Evolutionary conservation across 73 alveolate genomes (phyloP), one percentile per base, ranked within the genome.

Genomic region (Paramecium sonneborni): DNA sequence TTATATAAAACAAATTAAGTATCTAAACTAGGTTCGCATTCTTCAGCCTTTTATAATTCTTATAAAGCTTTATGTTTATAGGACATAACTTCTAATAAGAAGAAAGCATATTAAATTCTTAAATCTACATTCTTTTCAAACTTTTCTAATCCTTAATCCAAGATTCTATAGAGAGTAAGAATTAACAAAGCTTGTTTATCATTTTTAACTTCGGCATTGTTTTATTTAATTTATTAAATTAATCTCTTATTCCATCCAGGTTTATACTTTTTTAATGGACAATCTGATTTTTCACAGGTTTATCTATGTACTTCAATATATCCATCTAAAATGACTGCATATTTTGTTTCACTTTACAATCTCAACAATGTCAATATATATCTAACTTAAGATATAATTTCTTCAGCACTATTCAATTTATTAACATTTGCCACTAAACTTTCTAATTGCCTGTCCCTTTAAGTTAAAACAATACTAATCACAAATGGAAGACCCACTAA

Each of bases 51-150:
- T 41, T 79, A 18, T 44, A 79, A 79, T 44, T 79, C 90, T 43
- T 79, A 46, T 24, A 79, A 34, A 12, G 90, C 90, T 62, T 79
- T 79, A 23, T 46, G 90, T 11, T 79, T 79, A 44, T 79, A 79
- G 1, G 44, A 26, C 90, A 79, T 79, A 2, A 79, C 55, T 46
- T 79, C 90, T 23, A 79, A 41, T 30, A 79, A 41, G n/a, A 79
- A 79, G 76, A 79, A 79, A 21, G 90, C 26, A 44, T 43, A 79
- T 9, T 39, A 20, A 43, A 79, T 79, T 44, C 90, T 38, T 43
- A 79, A 12, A 44, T 79, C 90, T 4, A 79, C 90, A 79, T 79
- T 79, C 18, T 79, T 79, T 46, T 79, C 90, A 79, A 79, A 79
- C 15, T 79, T 79, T 20, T 79, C 90, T 12, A 79, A 44, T 2